Percentiles rank a stretch among this genome's conserved stretches.
Evolutionary conservation across 179 eudicot species (phyloP).

Genomic region (Carnegiea gigantea): DNA sequence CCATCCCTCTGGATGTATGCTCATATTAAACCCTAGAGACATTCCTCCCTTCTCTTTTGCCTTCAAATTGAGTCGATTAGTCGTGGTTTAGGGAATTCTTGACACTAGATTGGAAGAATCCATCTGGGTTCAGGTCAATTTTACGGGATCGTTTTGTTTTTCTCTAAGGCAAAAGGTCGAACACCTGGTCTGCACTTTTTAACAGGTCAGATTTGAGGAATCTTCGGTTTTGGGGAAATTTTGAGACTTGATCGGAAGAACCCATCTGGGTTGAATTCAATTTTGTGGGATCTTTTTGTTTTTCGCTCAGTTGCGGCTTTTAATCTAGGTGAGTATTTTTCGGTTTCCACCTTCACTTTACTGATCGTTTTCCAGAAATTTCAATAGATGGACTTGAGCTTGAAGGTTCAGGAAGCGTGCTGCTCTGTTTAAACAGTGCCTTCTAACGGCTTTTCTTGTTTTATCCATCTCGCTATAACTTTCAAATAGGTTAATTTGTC

Average conservation of each 20-base stretch:
- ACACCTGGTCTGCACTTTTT: conserved; percentile 22
- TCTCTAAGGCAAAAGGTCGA: conserved; percentile 24
- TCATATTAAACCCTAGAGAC: conserved; percentile 22
- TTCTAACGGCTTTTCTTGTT: conserved; percentile 22
- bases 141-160: background rate
- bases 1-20: background rate
- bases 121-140: conserved; percentile 17
- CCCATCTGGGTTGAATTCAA: conserved; percentile 12
- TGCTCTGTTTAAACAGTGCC: background rate
- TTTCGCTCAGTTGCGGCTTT: conserved; percentile 18
- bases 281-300: background rate
- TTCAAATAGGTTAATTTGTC: conserved; percentile 13
- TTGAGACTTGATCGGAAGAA: conserved; percentile 4
- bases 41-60: background rate
- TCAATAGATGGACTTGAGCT: conserved; percentile 24
- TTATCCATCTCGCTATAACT: background rate
- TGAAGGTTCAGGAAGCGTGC: conserved; percentile 16
- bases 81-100: background rate
- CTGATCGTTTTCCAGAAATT: background rate
- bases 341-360: conserved; percentile 7
- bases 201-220: conserved; percentile 14
- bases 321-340: conserved; percentile 18
- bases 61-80: conserved; percentile 6
- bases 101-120: background rate
- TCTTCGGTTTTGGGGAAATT: background rate